Conservation (phyloP, 805 yeast genomes). For the Kluyveromyces siamensis region DNA sequence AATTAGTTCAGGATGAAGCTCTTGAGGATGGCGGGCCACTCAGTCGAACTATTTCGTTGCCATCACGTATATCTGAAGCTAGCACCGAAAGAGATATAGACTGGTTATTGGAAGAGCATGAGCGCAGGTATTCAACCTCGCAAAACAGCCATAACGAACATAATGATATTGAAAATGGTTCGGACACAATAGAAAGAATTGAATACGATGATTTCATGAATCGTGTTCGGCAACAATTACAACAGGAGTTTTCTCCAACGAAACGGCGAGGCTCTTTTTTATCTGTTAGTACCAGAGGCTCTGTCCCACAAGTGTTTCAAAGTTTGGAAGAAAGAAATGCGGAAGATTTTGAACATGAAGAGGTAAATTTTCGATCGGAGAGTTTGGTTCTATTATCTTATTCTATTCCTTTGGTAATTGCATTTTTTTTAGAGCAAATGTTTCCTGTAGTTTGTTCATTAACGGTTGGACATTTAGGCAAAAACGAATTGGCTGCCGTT, state of each 20-base stretch:
- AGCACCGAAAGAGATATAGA: slow-evolving; percentile 28
- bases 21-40: slow-evolving; percentile 29
- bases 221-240: slow-evolving; percentile 18
- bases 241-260: slow-evolving; percentile 1
- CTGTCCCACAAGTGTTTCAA: slow-evolving; percentile 26
- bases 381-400: slow-evolving; percentile 28
- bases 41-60: slow-evolving; percentile 34
- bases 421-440: slow-evolving; percentile 65
- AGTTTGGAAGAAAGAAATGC: slow-evolving; percentile 15
- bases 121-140: slow-evolving; percentile 29
- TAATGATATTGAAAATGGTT: slow-evolving; percentile 10
- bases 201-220: slow-evolving; percentile 27
- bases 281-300: slow-evolving; percentile 24
- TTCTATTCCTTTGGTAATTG: slow-evolving; percentile 50
- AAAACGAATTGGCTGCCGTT: slow-evolving; percentile 72
- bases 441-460: slow-evolving; percentile 74
- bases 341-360: slow-evolving; percentile 25
- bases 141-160: slow-evolving; percentile 8
- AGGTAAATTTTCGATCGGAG: slow-evolving; percentile 31
- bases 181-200: slow-evolving; percentile 10
- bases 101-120: slow-evolving; percentile 35
- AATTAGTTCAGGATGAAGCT: slow-evolving; percentile 18
- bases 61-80: slow-evolving; percentile 32
- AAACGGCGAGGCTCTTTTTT: slow-evolving; percentile 13
- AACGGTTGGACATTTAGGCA: slow-evolving; percentile 79